Base-by-base conservation (phyloP, 345 rosid species). In the Linum trigynum region DNA sequence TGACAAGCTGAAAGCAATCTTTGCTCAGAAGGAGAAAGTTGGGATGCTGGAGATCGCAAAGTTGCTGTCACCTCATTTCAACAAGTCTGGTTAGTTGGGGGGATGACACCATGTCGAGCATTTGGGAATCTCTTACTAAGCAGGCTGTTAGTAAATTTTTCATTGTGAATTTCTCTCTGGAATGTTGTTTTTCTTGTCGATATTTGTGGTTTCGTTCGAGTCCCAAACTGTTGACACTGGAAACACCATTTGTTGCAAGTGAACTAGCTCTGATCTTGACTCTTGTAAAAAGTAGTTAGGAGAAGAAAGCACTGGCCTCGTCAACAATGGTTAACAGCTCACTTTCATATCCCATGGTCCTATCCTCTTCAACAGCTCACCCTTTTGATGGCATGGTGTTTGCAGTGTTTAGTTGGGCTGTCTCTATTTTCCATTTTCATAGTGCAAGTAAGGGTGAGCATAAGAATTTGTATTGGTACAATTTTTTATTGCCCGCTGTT, bases 31-130 rank as follows among this genome's bases (percentile, higher is more conserved):
- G 74, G 90, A 84, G 36, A 82, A 64, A 17, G 86, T 92, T 7
- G 84, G 85, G 42, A 80, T 91, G 74, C 75, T 86, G 67, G 96
- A 92, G 85, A 76, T 92, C 55, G 85, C 76, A 8, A 89, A 92
- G 77, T 70, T 87, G 74, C 73, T 89, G 68, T 64, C 89, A 3
- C 72, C 55, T 39, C 96, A 92, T 73, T 87, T 92, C 69, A 67
- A 79, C 65, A 89, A 89, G 79, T 36, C 85, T 9, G 55, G 12
- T 38, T 41, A 38, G 38, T 3, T 7, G 32, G 32, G 38, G 7
- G 7, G 23, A 3, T 5, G 5, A 3, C 7, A 5, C 10, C 4
- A 37, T 56, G 14, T 15, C 14, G 14, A 4, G 32, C 32, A 23
- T 23, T 23, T 23, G 32, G 32, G 9, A 11, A 11, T 43, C 50